Evolutionary conservation across 139 green algal species (phyloP).

Genomic region (Nannochloris sp.): DNA sequence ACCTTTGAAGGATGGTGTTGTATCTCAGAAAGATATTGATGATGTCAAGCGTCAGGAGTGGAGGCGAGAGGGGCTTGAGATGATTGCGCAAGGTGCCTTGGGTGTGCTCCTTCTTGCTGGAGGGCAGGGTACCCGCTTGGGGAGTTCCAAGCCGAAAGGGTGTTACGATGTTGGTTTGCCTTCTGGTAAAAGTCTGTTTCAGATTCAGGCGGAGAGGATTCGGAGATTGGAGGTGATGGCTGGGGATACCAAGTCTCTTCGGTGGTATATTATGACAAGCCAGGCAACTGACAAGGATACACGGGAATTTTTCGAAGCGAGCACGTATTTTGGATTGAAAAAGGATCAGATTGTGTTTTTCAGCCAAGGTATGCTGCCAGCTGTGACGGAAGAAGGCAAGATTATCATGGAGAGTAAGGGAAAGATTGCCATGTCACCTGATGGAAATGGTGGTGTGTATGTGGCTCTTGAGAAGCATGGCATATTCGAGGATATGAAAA

Average conservation of each 20-base stretch:
- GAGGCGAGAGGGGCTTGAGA: constrained; percentile 23
- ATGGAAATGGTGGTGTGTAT: constrained; percentile 96
- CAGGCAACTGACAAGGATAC: constrained; percentile 72
- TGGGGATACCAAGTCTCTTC: constrained; percentile 13
- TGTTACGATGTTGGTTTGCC: constrained; percentile 92
- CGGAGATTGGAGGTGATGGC: constrained; percentile 46
- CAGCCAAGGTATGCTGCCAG: constrained; percentile 69
- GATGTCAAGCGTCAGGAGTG: constrained; percentile 25
- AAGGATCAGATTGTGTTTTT: constrained; percentile 75
- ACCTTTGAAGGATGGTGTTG: constrained; percentile 7
- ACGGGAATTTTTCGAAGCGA: constrained; percentile 50
- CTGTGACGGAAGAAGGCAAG: constrained; percentile 67
- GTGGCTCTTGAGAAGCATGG: constrained; percentile 49
- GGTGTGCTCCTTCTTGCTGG: constrained; percentile 81
- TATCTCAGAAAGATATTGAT: constrained; percentile 17
- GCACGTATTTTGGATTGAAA: constrained; percentile 69
- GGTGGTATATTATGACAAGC: constrained; percentile 91
- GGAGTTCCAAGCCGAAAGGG: constrained; percentile 75
- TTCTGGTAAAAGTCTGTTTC: constrained; percentile 82
- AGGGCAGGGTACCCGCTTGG: constrained; percentile 87
- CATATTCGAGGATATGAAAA: constrained; percentile 58
- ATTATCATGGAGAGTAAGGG: constrained; percentile 60
- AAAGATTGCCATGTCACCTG: constrained; percentile 64
- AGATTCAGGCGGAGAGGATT: constrained; percentile 80
- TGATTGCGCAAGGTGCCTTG: constrained; percentile 54